Base-by-base conservation (phyloP, 192 early-diverging fungal species). In the Coemansia sp. region DNA sequence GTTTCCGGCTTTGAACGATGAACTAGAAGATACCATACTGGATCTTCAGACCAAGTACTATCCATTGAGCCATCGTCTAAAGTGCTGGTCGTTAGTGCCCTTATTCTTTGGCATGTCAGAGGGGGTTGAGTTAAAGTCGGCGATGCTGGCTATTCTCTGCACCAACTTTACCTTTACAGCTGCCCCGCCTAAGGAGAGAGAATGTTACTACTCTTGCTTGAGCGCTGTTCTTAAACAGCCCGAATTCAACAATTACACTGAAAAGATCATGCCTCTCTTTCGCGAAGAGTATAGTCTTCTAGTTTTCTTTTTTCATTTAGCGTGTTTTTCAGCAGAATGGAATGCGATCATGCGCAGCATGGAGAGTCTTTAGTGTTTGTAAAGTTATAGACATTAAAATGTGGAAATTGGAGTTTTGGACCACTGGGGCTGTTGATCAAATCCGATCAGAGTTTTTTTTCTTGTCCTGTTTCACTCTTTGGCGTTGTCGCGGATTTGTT, bases 21-120 rank as follows among this genome's bases (percentile, higher is more conserved):
- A 54, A 9, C 52, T 18, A 54, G 52, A 23, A 23, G 2, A 21
- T 1, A 9, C 4, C 13, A 26, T 54, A 9, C 19, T 7, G 8
- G 21, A 23, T 26, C 52, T 54, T 11, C 11, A 54, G 3, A 12
- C 52, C 19, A 23, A 54, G 4, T 59, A 59, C 15, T 59, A 41
- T 41, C 57, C 57, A 9, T 32, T 59, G 12, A 59, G 57, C 57
- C 39, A 41, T 38, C 57, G 57, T 59, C 39, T 59, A 18, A 59
- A 5, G 16, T 41, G 38, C n/a, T 59, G 57, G 57, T 12, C 5
- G 18, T 11, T 59, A 26, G 12, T 38, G 57, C 0, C n/a, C 39
- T 18, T 16, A 59, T 9, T 12, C n/a, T 4, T 7, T 5, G 9
- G n/a, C 9, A 11, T 11, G 9, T 3, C 13, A 41, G 3, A 45